Evolutionary conservation across 345 rosid species (phyloP), one percentile per base, ranked within the genome.

Genomic region (Syzygium aromaticum): DNA sequence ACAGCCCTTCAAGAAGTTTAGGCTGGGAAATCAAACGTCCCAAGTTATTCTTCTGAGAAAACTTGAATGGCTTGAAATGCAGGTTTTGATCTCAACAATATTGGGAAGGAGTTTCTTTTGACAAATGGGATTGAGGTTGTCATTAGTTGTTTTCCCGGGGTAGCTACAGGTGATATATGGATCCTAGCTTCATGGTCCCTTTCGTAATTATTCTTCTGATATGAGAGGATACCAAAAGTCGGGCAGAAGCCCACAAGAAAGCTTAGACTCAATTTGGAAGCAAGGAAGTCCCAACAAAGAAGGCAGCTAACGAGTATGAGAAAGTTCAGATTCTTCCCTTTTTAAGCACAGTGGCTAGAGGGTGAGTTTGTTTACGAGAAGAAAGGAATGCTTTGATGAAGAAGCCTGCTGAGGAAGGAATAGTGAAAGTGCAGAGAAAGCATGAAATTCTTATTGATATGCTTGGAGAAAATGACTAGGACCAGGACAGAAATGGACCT

Each of bases 381-480:
- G 57, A 85, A 94, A 96, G 93, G 96, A 91, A 94, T 93, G 94
- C 52, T 91, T 90, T 94, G 88, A 89, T 38, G 86, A 83, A 90
- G 92, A 93, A 94, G 94, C 94, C 87, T 85, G 84, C 84, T 49
- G 51, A 6, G 82, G 82, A 38, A 73, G 49, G 23, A 73, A 73
- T 38, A 38, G 49, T 73, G 82, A 38, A 38, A 73, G 82, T 73
- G 49, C 82, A 73, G 82, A 38, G 49, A 73, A 73, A 73, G 82
- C 82, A 21, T 73, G 49, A 73, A 33, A 73, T 73, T 38, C 11
- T 73, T 49, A 7, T 73, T 19, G 82, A 38, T 21, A 73, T 73
- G 82, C 49, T 73, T 19, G 82, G 82, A 73, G 82, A 43, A 73
- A 17, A 38, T 46, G 82, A 73, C 49, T 38, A 38, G 49, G 49